Evolutionary conservation across 805 yeast genomes (phyloP).

Genomic region (Debaryomyces hansenii): DNA sequence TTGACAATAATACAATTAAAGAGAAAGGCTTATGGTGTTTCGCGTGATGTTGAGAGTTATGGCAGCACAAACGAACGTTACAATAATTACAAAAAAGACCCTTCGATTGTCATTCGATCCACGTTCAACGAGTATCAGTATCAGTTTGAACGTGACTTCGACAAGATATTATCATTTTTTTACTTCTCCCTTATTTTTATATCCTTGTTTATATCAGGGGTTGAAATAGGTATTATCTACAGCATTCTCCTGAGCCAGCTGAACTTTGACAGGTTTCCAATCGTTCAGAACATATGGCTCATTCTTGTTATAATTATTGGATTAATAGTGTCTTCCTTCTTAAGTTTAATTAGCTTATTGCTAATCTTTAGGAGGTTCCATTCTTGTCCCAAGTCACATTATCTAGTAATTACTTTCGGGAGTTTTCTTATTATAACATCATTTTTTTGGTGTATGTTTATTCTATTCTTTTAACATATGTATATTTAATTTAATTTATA

Average conservation of each 20-base stretch:
- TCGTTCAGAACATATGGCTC: constrained; percentile 33
- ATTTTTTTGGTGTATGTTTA: not conserved
- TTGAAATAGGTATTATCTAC: constrained; percentile 40
- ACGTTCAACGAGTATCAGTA: constrained; percentile 21
- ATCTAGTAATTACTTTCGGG: not conserved
- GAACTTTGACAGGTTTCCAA: constrained; percentile 21
- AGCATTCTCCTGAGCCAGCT: constrained; percentile 24
- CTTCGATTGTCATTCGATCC: constrained; percentile 18
- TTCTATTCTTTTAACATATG: too few relatives aligned
- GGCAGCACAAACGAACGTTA: constrained; percentile 35
- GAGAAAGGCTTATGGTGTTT: constrained; percentile 4
- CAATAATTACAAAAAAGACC: not conserved
- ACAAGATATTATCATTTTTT: constrained; percentile 33
- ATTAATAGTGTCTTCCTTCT: constrained; percentile 28
- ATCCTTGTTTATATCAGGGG: constrained; percentile 38
- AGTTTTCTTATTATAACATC: not conserved
- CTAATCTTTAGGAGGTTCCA: constrained; percentile 31
- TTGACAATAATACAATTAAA: constrained; percentile 7
- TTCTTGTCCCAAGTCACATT: constrained; percentile 18
- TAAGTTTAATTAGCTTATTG: constrained; percentile 36
- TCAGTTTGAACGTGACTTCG: constrained; percentile 34
- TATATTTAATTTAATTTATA: too few relatives aligned
- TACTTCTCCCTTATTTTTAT: constrained; percentile 35
- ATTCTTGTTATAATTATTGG: constrained; percentile 32
- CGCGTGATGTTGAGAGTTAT: constrained; percentile 13